phyloP scores from a whole-genome alignment of 345 rosid species.

The Citrus trifoliata region DNA sequence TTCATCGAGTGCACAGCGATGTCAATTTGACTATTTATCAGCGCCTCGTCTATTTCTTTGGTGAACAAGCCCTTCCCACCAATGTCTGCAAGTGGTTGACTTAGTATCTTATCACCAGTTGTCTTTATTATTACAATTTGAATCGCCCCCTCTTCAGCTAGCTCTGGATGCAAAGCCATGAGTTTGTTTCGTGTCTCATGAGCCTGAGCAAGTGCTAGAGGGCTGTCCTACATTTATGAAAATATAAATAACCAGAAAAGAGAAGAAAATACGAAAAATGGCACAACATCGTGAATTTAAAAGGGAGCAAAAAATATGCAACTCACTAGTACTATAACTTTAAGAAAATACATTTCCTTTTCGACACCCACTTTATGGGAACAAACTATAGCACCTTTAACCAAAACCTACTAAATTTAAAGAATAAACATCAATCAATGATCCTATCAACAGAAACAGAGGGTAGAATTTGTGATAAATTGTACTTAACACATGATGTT shows the following conservation, averaged over 20 bases:
- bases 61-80: conserved; percentile 99
- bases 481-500: neutral
- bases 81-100: conserved; percentile 95
- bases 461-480: neutral
- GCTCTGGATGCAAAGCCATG: conserved; percentile 65
- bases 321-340: neutral
- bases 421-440: neutral
- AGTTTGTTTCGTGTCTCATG: conserved; percentile 87
- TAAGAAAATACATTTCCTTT: neutral
- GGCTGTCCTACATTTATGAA: conserved; percentile 59
- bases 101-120: conserved; percentile 87
- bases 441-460: neutral
- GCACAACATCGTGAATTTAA: neutral
- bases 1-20: conserved; percentile 99
- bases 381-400: neutral
- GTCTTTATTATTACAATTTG: conserved; percentile 90
- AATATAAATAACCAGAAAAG: conserved; percentile 23
- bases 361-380: neutral
- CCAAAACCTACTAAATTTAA: neutral
- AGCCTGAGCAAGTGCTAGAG: conserved; percentile 97
- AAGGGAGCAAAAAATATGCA: neutral
- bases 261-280: neutral
- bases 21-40: conserved; percentile 80
- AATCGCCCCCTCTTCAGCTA: conserved; percentile 86
- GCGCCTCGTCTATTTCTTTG: conserved; percentile 93